These are phyloP conservation scores for Blastomyces parvus DNA, from an alignment of 2,329 filamentous ascomycete species.

Conservation along the genomic window DNA sequence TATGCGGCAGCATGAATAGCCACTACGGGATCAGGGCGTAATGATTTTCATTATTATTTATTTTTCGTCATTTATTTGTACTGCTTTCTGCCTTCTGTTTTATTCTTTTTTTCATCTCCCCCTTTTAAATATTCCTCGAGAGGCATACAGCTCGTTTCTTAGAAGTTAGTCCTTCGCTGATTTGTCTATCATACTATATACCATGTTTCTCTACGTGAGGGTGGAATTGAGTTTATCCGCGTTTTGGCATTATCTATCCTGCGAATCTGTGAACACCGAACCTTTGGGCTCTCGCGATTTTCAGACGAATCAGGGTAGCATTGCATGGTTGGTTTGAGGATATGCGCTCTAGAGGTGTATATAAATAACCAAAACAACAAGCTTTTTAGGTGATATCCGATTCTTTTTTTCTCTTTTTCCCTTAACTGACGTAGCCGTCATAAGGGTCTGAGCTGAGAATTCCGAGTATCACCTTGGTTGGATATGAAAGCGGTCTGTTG, in stretches of 20 bases:
- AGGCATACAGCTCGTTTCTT: not conserved
- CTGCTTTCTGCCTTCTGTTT: not conserved
- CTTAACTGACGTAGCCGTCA: too few species aligned
- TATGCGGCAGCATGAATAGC: not conserved
- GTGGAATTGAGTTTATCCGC: not conserved
- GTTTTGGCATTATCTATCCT: not conserved
- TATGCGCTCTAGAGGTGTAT: too few species aligned
- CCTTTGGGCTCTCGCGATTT: not conserved
- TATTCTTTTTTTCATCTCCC: not conserved
- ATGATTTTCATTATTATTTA: not conserved
- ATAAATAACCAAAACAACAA: too few species aligned
- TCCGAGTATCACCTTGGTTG: too few species aligned
- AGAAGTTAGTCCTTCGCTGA: not conserved
- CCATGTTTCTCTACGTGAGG: not conserved
- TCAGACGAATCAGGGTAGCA: too few species aligned
- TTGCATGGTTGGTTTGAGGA: too few species aligned
- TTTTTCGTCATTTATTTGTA: not conserved
- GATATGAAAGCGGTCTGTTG: too few species aligned
- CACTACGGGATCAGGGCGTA: not conserved
- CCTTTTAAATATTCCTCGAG: not conserved
- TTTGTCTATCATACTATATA: not conserved
- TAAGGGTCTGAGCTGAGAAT: too few species aligned
- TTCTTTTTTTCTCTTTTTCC: too few species aligned
- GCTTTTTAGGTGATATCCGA: too few species aligned
- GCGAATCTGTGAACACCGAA: not conserved